Percentiles rank a stretch among this genome's conserved stretches.
These are phyloP conservation scores for Sugiyamaella paludigena DNA, from an alignment of 1,139 yeast species.

Conservation along the genomic window DNA sequence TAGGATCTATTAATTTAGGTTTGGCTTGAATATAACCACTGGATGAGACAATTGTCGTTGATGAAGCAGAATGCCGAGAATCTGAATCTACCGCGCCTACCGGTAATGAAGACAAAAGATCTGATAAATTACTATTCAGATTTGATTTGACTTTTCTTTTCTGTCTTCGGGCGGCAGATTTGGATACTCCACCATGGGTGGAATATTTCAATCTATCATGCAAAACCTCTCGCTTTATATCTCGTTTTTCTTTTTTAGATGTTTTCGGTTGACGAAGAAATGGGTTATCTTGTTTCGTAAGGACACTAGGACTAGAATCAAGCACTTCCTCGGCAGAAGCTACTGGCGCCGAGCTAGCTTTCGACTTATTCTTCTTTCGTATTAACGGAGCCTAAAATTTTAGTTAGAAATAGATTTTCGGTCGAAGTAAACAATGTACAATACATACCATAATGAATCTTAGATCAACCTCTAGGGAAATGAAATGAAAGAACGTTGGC, in stretches of 20 bases:
- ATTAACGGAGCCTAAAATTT: slow-evolving; percentile 14
- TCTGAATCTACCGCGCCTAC: slow-evolving; percentile 18
- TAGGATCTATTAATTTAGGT: slow-evolving; percentile 25
- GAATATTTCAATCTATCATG: slow-evolving; percentile 12
- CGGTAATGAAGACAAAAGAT: slow-evolving; percentile 34
- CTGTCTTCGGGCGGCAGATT: slow-evolving; percentile 29
- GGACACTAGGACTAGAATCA: slow-evolving; percentile 11
- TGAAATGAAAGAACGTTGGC: no score
- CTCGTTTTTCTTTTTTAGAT: slow-evolving; percentile 33
- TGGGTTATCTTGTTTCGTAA: slow-evolving; percentile 23
- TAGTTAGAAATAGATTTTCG: not conserved
- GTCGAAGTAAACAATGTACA: no score
- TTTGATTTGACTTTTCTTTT: slow-evolving; percentile 31
- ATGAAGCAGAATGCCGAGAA: not conserved
- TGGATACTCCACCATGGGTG: slow-evolving; percentile 27
- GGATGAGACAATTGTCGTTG: slow-evolving; percentile 6
- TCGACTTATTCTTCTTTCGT: slow-evolving; percentile 18
- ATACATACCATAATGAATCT: no score
- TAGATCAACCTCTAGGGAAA: no score
- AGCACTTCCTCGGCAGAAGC: not conserved
- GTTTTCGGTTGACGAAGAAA: slow-evolving; percentile 28
- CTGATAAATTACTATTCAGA: slow-evolving; percentile 33
- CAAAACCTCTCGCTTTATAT: slow-evolving; percentile 19
- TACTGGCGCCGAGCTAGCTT: no score
- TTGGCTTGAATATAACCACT: slow-evolving; percentile 20